phyloP scores from a whole-genome alignment of 1,139 yeast species.

The Kazachstania sp. region DNA sequence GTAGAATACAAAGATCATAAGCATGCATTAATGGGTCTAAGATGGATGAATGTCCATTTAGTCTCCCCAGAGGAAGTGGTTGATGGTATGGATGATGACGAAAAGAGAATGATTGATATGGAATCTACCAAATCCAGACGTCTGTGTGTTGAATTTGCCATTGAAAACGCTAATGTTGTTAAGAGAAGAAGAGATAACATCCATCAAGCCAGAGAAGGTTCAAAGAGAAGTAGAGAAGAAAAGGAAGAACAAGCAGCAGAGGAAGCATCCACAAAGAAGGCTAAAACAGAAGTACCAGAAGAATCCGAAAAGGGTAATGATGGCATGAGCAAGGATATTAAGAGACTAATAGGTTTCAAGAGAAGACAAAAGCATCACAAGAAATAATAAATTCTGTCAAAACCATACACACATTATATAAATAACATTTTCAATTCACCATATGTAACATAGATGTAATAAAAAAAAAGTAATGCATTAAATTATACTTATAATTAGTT shows the following conservation, averaged over 20 bases:
- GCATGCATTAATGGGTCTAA: conserved; percentile 86
- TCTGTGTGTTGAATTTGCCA: conserved; percentile 88
- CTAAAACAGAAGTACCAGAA: conserved; percentile 14
- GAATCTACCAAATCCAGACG: conserved; percentile 58
- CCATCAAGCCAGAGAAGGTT: conserved; percentile 38
- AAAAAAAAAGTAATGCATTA: conserved; percentile 1
- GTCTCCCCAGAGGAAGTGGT: conserved; percentile 63
- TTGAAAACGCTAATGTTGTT: conserved; percentile 88
- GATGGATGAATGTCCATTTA: conserved; percentile 95
- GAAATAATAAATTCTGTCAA: conserved; percentile 25
- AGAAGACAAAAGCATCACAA: conserved; percentile 52
- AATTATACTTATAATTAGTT: neutral
- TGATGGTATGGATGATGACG: conserved; percentile 67
- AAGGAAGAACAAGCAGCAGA: conserved; percentile 25
- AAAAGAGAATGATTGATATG: conserved; percentile 43
- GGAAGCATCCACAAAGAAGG: conserved; percentile 37
- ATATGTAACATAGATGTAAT: conserved; percentile 2
- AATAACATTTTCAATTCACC: neutral
- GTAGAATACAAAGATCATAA: conserved; percentile 89
- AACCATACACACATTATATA: neutral
- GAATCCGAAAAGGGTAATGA: conserved; percentile 27
- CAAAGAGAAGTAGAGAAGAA: conserved; percentile 32
- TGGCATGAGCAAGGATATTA: conserved; percentile 46
- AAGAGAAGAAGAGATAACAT: conserved; percentile 78
- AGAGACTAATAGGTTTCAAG: conserved; percentile 57